Conservation (phyloP, 305 asterid species). For the Rubia tinctorum region DNA sequence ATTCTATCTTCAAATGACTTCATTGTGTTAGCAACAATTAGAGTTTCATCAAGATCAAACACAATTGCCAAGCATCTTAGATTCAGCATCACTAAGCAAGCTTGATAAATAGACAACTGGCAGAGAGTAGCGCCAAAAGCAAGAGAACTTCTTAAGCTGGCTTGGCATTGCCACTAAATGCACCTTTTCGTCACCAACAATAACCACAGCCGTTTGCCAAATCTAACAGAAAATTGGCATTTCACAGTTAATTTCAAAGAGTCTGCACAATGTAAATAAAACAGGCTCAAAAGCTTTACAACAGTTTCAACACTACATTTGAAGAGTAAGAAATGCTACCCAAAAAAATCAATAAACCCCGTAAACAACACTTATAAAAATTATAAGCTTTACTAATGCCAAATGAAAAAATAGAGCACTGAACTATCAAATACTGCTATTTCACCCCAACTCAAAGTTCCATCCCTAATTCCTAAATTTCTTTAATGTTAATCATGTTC, state of each 20-base stretch:
- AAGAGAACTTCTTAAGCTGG: conserved; percentile 82
- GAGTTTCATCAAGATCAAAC: conserved; percentile 97
- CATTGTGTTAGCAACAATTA: conserved; percentile 97
- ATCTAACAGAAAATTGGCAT: conserved; percentile 17
- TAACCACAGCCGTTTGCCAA: conserved; percentile 85
- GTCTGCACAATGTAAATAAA: neutral
- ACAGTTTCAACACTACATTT: neutral
- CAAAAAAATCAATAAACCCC: neutral
- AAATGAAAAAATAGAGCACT: neutral
- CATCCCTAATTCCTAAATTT: neutral
- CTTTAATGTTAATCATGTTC: neutral
- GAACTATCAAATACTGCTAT: neutral
- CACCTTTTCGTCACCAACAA: conserved; percentile 72
- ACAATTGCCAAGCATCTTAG: conserved; percentile 85
- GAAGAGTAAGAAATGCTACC: neutral
- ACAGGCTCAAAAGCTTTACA: neutral
- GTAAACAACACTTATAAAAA: neutral
- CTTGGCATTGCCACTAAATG: conserved; percentile 99
- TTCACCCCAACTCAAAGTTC: neutral
- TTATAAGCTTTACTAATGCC: neutral
- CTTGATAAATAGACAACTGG: conserved; percentile 63
- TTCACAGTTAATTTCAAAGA: conserved; percentile 3
- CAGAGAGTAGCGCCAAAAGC: conserved; percentile 95
- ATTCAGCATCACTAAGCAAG: conserved; percentile 82
- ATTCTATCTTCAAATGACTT: conserved; percentile 96